Evolutionary conservation across 2,329 filamentous ascomycete species (phyloP), one percentile per base, ranked within the genome.

Genomic region (Calonectria fujianensis): DNA sequence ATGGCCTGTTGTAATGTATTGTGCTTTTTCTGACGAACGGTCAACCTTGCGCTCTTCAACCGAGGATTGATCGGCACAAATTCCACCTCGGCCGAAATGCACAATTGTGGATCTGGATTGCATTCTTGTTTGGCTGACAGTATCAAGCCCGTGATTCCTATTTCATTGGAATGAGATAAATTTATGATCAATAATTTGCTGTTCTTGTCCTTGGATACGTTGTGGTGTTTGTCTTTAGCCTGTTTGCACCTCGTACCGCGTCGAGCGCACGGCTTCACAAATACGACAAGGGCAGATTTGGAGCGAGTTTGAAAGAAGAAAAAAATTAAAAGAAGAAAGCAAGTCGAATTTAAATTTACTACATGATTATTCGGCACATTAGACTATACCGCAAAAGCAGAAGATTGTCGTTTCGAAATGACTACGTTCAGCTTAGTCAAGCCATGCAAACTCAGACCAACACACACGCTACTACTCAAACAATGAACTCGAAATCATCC

Each of bases 401-500:
- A 63, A 41, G 24, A 63, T 63, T 41, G 7, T 39, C 35, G 24
- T 41, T 29, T 29, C 31, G 13, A 63, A 39, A 37, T 10, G 35
- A 13, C 57, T 18, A 35, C 14, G 35, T 3, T 29, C 18, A 10
- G 14, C 27, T 41, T 20, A 41, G 57, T 20, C 35, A 63, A 41
- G 16, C 35, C 57, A 16, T 20, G 32, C 8, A 61, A 16, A 31
- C 32, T 8, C 13, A 24, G 35, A 41, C 4, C n/a, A 41, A 41
- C 11, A 61, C 11, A 61, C 14, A 3, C 24, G 29, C 27, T 18
- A 13, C 27, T 41, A 29, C 6, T 31, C 16, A 63, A 27, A 63
- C 57, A 37, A 41, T 63, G 37, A 63, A 63, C 11, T 63, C 57
- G 27, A 63, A 63, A 41, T 63, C 57, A 41, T 63, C 57, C 37